Evolutionary conservation across 2,329 filamentous ascomycete genomes (phyloP), one percentile per base, ranked within the genome.

Genomic region (Diplodia sapinea): DNA sequence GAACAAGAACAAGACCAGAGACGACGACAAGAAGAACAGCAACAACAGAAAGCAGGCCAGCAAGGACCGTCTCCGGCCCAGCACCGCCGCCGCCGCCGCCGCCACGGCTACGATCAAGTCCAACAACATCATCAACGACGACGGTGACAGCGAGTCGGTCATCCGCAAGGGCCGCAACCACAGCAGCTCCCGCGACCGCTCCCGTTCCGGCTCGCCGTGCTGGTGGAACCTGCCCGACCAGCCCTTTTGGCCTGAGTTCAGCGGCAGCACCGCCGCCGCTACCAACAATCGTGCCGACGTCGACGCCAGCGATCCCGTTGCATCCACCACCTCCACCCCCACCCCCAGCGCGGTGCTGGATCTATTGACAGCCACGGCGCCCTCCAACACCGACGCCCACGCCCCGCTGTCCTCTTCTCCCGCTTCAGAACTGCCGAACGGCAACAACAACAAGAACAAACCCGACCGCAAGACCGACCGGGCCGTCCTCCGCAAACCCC

Each of bases 141-240:
- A 56, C 33, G 54, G 38, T 33, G 31, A 38, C 51, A 11, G 17
- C 23, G 5, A 13, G 23, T 54, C 51, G 13, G 29, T n/a, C 51
- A 11, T 54, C 29, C 12, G 26, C 51, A n/a, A 31, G 13, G 23
- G 15, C 51, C 31, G 17, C 50, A 52, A 23, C 50, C 23, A 29
- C 50, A 52, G 43, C 43, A 9, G 43, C 38, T 49, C 59, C 23
- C 47, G 47, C 59, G 43, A 51, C 29, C 59, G 47, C 43, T 63
- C 59, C n/a, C 29, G 43, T 15, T 36, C 59, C 59, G 59, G 59
- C 47, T 63, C 59, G 9, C 59, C 59, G 20, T 63, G 59, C 47
- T 67, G 65, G 65, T 67, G 65, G 65, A 67, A 54, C 55, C 26
- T 66, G 26, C 64, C 64, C 23, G 64, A 66, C 29, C 64, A 56